Base-by-base conservation (phyloP, 805 yeast genomes). In the Candida hispaniensis region DNA sequence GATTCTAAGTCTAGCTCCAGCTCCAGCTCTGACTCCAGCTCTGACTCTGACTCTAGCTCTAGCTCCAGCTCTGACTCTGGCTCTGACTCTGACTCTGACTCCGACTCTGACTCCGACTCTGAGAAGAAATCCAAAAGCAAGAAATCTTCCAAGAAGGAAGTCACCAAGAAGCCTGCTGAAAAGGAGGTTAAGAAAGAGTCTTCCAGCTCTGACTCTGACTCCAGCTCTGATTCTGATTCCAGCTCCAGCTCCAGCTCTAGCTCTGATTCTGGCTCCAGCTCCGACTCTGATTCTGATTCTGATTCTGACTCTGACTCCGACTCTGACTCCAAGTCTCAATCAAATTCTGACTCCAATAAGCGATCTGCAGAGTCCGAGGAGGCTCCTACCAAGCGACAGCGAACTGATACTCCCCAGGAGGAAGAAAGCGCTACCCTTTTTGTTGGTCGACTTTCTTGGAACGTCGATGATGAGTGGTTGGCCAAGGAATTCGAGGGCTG, bases 391-490 rank as follows among this genome's bases (percentile, higher is more conserved):
- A 73, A 71, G 58, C 61, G 63, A 46, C 70, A 67, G 64, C 46
- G 50, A 28, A 54, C 51, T 39, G 43, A 40, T 14, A 43, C 43
- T 18, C 44, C 43, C 18, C 47, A 40, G 10, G 58, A 56, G 44
- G 39, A 49, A 20, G 60, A 55, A 35, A 93, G 78, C 61, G 78
- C 85, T 50, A 88, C 97, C 42, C 60, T 91, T 47, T 91, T 91
- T 53, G 97, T 86, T 46, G 98, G 98, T 53, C 78, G 97, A 67
- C 73, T 91, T 54, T 85, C 97, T 13, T 91, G 97, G 97, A 79
- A 75, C 61, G 72, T 91, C 53, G 98, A 91, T 55, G 96, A 86
- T 57, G 93, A 77, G 42, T 81, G 94, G 94, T 74, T 91, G 59
- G 68, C 69, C 61, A 66, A 76, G 43, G 96, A 82, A 65, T 91